These are phyloP conservation scores for Pseudoneurospora amorphoporcata DNA, from an alignment of 495 filamentous ascomycete genomes.

Conservation along the genomic window DNA sequence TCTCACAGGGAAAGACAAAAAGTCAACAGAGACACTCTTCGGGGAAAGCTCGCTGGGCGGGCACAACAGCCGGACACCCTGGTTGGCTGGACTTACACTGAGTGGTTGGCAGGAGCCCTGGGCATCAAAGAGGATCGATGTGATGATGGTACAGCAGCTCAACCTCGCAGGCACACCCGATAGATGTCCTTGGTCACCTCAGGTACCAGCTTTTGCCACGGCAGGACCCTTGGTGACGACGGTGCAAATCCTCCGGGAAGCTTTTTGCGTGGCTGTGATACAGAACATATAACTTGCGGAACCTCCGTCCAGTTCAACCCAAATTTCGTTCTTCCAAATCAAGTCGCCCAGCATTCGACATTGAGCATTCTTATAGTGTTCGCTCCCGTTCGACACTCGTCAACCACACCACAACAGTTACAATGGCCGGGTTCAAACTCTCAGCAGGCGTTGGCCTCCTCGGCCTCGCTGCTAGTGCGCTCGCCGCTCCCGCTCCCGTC, in stretches of 20 bases:
- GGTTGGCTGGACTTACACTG: not conserved
- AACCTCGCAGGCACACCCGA: not conserved
- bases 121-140: not conserved
- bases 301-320: not conserved
- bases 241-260: not conserved
- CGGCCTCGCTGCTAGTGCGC: slow-evolving; percentile 3
- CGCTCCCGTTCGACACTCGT: not conserved
- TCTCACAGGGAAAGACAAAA: not conserved
- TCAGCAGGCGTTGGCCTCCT: slow-evolving; percentile 13
- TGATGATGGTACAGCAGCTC: not conserved
- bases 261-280: not conserved
- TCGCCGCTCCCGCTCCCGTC: slow-evolving; percentile 27
- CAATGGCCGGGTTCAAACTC: slow-evolving; percentile 7
- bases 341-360: not conserved
- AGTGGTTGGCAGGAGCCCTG: not conserved
- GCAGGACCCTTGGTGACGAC: not conserved
- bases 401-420: not conserved
- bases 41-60: not conserved
- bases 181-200: not conserved
- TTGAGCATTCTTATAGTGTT: not conserved
- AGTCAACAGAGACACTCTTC: not conserved
- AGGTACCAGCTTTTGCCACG: not conserved
- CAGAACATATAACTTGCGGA: not conserved
- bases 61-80: not conserved
- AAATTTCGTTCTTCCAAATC: not conserved